Conservation (phyloP, 2,329 filamentous ascomycete species). For the Tolypocladium cylindrosporum region DNA sequence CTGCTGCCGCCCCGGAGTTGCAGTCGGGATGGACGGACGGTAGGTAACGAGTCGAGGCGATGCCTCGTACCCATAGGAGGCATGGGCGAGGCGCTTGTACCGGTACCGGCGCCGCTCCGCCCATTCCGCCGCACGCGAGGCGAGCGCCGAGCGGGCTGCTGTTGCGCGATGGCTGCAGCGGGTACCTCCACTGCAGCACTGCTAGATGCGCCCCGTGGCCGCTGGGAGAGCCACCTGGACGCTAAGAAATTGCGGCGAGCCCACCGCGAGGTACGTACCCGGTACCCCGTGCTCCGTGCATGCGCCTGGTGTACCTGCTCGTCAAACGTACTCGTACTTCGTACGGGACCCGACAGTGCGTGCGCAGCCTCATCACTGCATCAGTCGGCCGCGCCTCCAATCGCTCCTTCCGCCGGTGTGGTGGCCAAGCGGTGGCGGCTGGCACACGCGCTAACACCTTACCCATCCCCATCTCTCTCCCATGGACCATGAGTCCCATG, state of each 20-base stretch:
- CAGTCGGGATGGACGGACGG: neutral
- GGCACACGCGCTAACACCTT: slow-evolving; percentile 1
- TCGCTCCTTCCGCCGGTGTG: neutral
- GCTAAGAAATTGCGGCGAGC: neutral
- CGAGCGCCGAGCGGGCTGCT: neutral
- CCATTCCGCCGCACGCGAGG: neutral
- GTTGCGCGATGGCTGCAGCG: neutral
- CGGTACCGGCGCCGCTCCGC: neutral
- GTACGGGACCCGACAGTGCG: neutral
- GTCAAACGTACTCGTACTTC: no score
- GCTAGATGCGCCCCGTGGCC: neutral
- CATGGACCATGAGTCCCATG: neutral
- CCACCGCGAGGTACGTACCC: neutral
- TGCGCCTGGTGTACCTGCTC: no score
- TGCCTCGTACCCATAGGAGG: no score
- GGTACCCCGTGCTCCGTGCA: neutral
- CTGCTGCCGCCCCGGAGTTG: neutral
- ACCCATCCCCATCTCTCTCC: neutral
- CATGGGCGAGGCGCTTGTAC: neutral
- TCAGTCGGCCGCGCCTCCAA: neutral
- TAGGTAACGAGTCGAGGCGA: neutral
- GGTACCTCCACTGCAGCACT: neutral
- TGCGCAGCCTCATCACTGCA: neutral
- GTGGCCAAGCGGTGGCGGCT: neutral
- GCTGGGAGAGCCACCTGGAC: neutral